These are phyloP conservation scores for Sporothrix sp. DNA, from an alignment of 2,329 filamentous ascomycete species.

Conservation along the genomic window DNA sequence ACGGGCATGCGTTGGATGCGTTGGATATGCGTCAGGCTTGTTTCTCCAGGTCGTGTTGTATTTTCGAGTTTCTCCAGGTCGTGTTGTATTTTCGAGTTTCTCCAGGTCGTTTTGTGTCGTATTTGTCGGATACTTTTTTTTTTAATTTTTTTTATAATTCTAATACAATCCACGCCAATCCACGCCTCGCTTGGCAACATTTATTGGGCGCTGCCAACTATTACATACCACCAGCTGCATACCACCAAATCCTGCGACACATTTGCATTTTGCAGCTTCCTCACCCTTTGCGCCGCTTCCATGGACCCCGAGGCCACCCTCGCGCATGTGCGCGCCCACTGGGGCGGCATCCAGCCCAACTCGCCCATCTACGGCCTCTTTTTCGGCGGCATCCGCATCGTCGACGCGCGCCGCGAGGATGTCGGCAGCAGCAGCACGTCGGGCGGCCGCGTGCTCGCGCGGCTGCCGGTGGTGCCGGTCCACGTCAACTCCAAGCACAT, in stretches of 20 bases:
- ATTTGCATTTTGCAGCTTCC: too few relatives aligned
- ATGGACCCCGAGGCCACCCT: conserved; percentile 10
- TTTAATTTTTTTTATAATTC: background rate
- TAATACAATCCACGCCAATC: too few relatives aligned
- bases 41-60: too few relatives aligned
- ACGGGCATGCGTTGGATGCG: too few relatives aligned
- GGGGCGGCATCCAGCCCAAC: conserved; percentile 31
- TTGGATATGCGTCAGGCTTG: too few relatives aligned
- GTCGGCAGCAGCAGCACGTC: background rate
- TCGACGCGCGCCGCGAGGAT: conserved; percentile 26
- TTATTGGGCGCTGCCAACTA: too few relatives aligned
- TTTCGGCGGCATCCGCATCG: conserved; percentile 36
- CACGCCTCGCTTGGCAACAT: too few relatives aligned
- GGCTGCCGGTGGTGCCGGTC: conserved; percentile 37
- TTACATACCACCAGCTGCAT: too few relatives aligned
- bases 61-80: too few relatives aligned
- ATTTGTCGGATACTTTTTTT: background rate
- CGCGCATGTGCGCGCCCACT: conserved; percentile 23
- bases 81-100: too few relatives aligned
- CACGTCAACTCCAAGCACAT: conserved; percentile 60
- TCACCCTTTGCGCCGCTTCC: background rate
- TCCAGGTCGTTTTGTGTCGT: too few relatives aligned
- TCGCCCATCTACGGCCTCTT: conserved; percentile 47
- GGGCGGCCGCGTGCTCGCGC: conserved; percentile 37
- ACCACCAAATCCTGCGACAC: too few relatives aligned